Evolutionary conservation across 1,284 basidiomycete genomes (phyloP).

Genomic region (Sanghuangporus baumii): DNA sequence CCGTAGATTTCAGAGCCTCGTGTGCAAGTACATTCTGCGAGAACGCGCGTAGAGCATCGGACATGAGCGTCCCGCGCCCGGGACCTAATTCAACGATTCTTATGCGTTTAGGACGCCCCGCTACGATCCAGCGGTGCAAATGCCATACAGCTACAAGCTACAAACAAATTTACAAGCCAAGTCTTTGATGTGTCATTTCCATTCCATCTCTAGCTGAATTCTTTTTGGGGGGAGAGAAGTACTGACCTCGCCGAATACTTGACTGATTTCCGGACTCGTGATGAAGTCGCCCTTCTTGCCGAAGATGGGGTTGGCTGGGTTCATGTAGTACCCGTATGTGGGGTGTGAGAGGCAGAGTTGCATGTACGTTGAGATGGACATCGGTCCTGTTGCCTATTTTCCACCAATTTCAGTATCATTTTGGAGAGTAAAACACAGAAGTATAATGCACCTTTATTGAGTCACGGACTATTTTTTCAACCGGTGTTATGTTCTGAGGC

Average conservation of each 20-base stretch:
- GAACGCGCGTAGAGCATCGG: slow-evolving; percentile 83
- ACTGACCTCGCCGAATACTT: slow-evolving; percentile 93
- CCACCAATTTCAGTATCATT: background rate
- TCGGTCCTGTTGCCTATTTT: slow-evolving; percentile 75
- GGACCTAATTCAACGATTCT: slow-evolving; percentile 92
- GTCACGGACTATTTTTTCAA: slow-evolving; percentile 64
- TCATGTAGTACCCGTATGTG: slow-evolving; percentile 86
- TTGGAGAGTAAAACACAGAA: background rate
- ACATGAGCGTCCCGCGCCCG: slow-evolving; percentile 88
- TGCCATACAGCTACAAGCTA: slow-evolving; percentile 88
- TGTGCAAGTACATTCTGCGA: slow-evolving; percentile 38
- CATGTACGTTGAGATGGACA: slow-evolving; percentile 86
- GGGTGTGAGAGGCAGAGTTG: slow-evolving; percentile 85
- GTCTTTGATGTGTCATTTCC: slow-evolving; percentile 17
- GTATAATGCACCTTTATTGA: slow-evolving; percentile 53
- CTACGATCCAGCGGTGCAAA: slow-evolving; percentile 70
- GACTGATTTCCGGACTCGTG: slow-evolving; percentile 95
- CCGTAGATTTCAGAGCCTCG: slow-evolving; percentile 32
- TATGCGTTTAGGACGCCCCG: slow-evolving; percentile 47
- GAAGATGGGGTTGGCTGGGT: slow-evolving; percentile 68
- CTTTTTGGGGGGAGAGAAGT: slow-evolving; percentile 1
- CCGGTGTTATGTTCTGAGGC: background rate
- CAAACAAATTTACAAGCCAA: background rate
- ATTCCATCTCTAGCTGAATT: slow-evolving; percentile 23
- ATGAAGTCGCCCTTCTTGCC: slow-evolving; percentile 91